phyloP scores from a whole-genome alignment of 352 stramenopile genomes.

The Thraustotheca clavata region DNA sequence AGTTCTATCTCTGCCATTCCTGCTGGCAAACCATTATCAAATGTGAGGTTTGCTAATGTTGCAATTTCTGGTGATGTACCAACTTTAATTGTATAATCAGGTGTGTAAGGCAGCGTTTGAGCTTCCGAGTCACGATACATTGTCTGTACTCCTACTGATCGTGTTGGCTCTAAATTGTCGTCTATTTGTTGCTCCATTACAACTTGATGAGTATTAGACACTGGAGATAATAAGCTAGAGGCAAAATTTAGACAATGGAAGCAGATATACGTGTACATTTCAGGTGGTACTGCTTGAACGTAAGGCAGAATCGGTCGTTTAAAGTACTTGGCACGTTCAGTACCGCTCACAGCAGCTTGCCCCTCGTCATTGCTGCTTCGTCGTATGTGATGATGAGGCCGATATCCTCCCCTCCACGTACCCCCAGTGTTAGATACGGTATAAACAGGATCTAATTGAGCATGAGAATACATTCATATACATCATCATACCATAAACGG shows the following conservation, averaged over 20 bases:
- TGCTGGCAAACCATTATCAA: slow-evolving; percentile 63
- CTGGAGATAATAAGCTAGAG: slow-evolving; percentile 45
- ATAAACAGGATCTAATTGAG: slow-evolving; percentile 52
- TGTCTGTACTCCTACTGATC: slow-evolving; percentile 84
- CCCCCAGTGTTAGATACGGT: slow-evolving; percentile 58
- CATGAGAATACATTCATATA: neutral
- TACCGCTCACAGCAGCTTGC: slow-evolving; percentile 50
- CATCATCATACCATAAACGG: slow-evolving; percentile 56
- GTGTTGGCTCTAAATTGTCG: slow-evolving; percentile 34
- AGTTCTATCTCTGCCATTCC: slow-evolving; percentile 82
- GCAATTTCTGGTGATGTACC: slow-evolving; percentile 70
- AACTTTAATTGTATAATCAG: slow-evolving; percentile 81
- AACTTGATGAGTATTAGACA: slow-evolving; percentile 20
- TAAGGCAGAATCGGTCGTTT: slow-evolving; percentile 84
- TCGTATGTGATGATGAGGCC: slow-evolving; percentile 24
- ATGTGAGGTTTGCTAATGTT: slow-evolving; percentile 58
- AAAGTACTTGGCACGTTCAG: slow-evolving; percentile 84
- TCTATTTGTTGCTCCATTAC: slow-evolving; percentile 30
- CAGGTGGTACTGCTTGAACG: slow-evolving; percentile 72
- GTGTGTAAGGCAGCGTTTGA: slow-evolving; percentile 91
- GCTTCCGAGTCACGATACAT: slow-evolving; percentile 89
- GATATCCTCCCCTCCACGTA: slow-evolving; percentile 47
- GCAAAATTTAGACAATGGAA: neutral
- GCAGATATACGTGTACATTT: too few relatives aligned
- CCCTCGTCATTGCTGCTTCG: slow-evolving; percentile 22